A percentile compares a stretch with the other conserved stretches of the same genome.
Conservation (phyloP, 2,329 filamentous ascomycete species). For the Fusarium sp. region DNA sequence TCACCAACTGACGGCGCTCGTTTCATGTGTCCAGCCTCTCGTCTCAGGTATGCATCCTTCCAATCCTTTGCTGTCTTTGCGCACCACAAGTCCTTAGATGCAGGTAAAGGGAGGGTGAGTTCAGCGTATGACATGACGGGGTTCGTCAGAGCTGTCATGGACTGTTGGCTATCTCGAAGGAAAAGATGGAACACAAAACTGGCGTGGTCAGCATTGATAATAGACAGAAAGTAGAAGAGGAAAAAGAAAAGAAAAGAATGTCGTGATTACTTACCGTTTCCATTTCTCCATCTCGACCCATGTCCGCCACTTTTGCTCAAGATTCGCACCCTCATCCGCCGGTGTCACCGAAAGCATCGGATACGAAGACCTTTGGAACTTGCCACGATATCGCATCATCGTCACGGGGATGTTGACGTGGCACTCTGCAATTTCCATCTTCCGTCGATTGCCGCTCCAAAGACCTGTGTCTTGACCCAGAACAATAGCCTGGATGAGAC, state of each 20-base stretch:
- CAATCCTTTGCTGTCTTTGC: constrained; percentile 71
- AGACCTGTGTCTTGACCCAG: constrained; percentile 60
- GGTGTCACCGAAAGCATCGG: constrained; percentile 59
- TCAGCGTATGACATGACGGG: constrained; percentile 76
- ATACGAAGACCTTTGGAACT: constrained; percentile 66
- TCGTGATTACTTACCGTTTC: constrained; percentile 59
- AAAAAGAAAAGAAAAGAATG: background rate
- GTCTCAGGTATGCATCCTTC: constrained; percentile 66
- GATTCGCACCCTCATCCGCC: constrained; percentile 63
- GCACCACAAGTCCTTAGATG: constrained; percentile 70
- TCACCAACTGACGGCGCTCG: constrained; percentile 63
- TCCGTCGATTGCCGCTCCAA: constrained; percentile 64
- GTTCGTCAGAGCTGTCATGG: constrained; percentile 72
- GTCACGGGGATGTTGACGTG: constrained; percentile 57
- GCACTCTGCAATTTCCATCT: constrained; percentile 66
- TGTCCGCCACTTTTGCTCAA: constrained; percentile 71
- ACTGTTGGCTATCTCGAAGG: constrained; percentile 71
- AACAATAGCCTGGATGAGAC: constrained; percentile 60
- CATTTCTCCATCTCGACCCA: constrained; percentile 74
- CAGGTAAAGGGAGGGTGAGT: constrained; percentile 71
- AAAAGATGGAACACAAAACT: constrained; percentile 72
- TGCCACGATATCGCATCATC: constrained; percentile 65
- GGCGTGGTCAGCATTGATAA: constrained; percentile 16
- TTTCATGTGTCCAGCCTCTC: constrained; percentile 49
- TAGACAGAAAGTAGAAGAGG: background rate